These are phyloP conservation scores for Dictyostelium firmibasis DNA, from an alignment of 78 protist genomes.

Conservation along the genomic window DNA sequence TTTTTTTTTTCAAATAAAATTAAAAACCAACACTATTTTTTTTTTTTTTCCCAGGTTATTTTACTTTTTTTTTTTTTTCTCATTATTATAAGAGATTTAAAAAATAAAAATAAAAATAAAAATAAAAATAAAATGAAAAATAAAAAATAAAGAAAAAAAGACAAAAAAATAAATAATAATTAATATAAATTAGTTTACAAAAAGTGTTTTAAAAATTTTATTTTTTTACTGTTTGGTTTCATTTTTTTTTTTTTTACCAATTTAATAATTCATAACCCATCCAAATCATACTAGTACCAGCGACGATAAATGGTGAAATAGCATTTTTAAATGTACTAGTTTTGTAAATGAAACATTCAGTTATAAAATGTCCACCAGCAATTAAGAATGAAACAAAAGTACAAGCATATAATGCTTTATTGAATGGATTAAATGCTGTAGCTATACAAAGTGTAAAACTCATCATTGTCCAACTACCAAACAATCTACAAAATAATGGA, in stretches of 20 bases:
- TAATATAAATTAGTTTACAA: background rate
- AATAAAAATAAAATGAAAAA: background rate
- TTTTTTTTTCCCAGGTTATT: background rate
- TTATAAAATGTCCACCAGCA: constrained; percentile 32
- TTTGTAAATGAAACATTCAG: constrained; percentile 46
- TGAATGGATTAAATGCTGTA: constrained; percentile 53
- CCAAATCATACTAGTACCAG: constrained; percentile 51
- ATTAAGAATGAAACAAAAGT: constrained; percentile 34
- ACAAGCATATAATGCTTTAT: constrained; percentile 17
- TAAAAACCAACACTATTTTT: background rate
- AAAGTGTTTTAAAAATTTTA: background rate
- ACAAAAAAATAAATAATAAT: too few species aligned
- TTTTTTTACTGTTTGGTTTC: too few species aligned
- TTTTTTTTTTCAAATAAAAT: too few species aligned
- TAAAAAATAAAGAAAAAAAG: background rate
- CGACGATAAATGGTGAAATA: constrained; percentile 63
- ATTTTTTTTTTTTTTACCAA: constrained; percentile 36
- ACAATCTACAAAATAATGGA: constrained; percentile 43
- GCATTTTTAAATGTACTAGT: constrained; percentile 18
- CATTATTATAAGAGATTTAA: background rate
- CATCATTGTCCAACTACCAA: constrained; percentile 66
- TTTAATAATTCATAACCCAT: constrained; percentile 57
- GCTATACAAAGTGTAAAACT: constrained; percentile 56
- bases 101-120: background rate
- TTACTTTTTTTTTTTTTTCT: background rate